These are phyloP conservation scores for Pichia kudriavzevii DNA, from an alignment of 1,139 yeast genomes.

Conservation along the genomic window DNA sequence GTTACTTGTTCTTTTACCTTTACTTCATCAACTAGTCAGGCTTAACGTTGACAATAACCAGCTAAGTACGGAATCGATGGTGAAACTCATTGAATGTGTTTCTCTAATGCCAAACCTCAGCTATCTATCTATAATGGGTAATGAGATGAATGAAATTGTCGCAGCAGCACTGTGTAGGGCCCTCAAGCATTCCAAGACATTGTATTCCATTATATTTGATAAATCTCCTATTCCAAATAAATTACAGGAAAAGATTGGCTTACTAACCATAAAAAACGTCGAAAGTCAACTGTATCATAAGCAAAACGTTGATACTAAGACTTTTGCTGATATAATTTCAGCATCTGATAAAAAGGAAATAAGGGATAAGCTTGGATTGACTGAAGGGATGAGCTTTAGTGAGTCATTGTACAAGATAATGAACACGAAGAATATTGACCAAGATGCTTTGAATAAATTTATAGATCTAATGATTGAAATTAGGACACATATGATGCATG, in stretches of 20 bases:
- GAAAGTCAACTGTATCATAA: slow-evolving; percentile 33
- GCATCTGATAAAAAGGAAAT: slow-evolving; percentile 6
- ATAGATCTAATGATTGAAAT: slow-evolving; percentile 37
- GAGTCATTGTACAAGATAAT: slow-evolving; percentile 30
- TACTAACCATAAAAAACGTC: slow-evolving; percentile 67
- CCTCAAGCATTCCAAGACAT: slow-evolving; percentile 53
- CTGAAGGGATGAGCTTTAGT: slow-evolving; percentile 26
- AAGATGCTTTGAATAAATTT: slow-evolving; percentile 34
- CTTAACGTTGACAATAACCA: slow-evolving; percentile 58
- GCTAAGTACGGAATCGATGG: slow-evolving; percentile 39
- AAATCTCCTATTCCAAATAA: slow-evolving; percentile 50
- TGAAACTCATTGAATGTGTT: slow-evolving; percentile 51
- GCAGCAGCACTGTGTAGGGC: slow-evolving; percentile 67
- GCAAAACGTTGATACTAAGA: slow-evolving; percentile 5
- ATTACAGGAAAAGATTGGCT: slow-evolving; percentile 51
- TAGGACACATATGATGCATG: slow-evolving; percentile 40
- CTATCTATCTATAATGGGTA: slow-evolving; percentile 56
- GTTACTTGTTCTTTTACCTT: slow-evolving; percentile 48
- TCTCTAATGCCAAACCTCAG: slow-evolving; percentile 55
- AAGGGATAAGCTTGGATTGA: slow-evolving; percentile 17
- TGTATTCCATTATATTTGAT: slow-evolving; percentile 69
- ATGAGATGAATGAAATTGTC: slow-evolving; percentile 43
- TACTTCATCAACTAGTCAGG: slow-evolving; percentile 48
- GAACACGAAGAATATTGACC: slow-evolving; percentile 19
- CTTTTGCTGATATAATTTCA: slow-evolving; percentile 11